A percentile compares a stretch with the other conserved stretches of the same genome.
phyloP scores from a whole-genome alignment of 1,284 basidiomycete genomes.

The Pyrrhoderma lamaoense region DNA sequence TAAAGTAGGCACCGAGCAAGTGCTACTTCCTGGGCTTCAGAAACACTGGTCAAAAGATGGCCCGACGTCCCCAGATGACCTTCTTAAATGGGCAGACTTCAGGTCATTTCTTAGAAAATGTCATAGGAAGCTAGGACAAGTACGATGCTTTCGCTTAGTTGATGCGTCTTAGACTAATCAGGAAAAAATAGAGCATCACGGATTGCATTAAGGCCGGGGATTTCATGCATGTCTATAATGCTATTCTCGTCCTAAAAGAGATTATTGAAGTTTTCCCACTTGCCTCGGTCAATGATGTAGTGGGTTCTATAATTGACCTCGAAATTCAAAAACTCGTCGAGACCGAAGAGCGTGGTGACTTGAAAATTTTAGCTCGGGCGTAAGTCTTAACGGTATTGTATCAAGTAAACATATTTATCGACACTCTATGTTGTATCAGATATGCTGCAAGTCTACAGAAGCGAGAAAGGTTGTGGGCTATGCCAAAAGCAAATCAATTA shows the following conservation, averaged over 20 bases:
- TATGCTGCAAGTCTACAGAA: constrained; percentile 68
- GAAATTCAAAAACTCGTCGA: constrained; percentile 65
- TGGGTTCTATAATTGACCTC: constrained; percentile 52
- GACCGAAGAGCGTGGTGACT: constrained; percentile 70
- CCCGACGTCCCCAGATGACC: constrained; percentile 39
- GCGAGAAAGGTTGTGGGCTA: constrained; percentile 52
- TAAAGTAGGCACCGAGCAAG: constrained; percentile 56
- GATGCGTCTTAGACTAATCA: constrained; percentile 6
- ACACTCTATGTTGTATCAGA: no score
- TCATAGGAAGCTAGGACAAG: constrained; percentile 67
- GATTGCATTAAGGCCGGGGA: constrained; percentile 69
- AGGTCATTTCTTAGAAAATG: constrained; percentile 73
- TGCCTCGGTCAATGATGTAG: constrained; percentile 44
- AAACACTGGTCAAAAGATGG: constrained; percentile 40
- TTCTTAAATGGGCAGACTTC: constrained; percentile 67
- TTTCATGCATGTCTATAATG: constrained; percentile 94
- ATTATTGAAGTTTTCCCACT: constrained; percentile 84
- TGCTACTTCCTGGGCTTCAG: constrained; percentile 61
- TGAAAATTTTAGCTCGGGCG: constrained; percentile 77
- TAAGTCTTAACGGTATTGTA: no score
- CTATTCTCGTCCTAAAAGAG: constrained; percentile 84
- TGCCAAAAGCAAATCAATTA: constrained; percentile 31
- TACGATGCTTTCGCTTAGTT: constrained; percentile 24
- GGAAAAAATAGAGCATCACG: constrained; percentile 43
- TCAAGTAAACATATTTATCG: constrained; percentile 2